phyloP scores from a whole-genome alignment of 2,329 filamentous ascomycete species.

The Nemania abortiva region DNA sequence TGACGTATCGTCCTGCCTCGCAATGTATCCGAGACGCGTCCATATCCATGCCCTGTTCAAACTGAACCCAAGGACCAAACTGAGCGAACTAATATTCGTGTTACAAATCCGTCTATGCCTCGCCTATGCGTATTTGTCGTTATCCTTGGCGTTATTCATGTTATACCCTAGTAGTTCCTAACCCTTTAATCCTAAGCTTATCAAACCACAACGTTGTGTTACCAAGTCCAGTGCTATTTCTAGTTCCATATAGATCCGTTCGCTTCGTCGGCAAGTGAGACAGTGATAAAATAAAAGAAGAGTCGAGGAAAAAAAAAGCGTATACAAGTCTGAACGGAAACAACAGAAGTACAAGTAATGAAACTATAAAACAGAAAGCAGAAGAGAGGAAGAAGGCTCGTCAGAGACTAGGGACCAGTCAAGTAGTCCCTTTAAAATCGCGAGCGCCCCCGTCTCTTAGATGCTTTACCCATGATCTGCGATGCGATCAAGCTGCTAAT shows the following conservation, averaged over 20 bases:
- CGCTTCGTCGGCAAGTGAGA: not conserved
- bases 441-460: slow-evolving; percentile 16
- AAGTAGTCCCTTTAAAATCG: not conserved
- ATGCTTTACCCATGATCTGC: slow-evolving; percentile 49
- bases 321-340: not conserved
- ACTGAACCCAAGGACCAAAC: not conserved
- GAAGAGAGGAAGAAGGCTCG: not conserved
- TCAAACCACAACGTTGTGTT: no score
- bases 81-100: not conserved
- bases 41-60: not conserved
- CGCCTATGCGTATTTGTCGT: not conserved
- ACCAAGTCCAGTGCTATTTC: not conserved
- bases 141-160: slow-evolving; percentile 2
- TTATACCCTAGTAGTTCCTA: not conserved
- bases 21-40: not conserved
- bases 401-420: not conserved
- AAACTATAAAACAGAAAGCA: not conserved
- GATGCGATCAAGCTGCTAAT: slow-evolving; percentile 49
- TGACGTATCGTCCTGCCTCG: no score
- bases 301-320: not conserved
- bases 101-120: not conserved
- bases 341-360: not conserved
- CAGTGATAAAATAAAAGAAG: not conserved
- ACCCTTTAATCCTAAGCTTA: not conserved
- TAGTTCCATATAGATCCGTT: not conserved